Base-by-base conservation (phyloP, 2,329 filamentous ascomycete species). In the Zasmidium cellare region DNA sequence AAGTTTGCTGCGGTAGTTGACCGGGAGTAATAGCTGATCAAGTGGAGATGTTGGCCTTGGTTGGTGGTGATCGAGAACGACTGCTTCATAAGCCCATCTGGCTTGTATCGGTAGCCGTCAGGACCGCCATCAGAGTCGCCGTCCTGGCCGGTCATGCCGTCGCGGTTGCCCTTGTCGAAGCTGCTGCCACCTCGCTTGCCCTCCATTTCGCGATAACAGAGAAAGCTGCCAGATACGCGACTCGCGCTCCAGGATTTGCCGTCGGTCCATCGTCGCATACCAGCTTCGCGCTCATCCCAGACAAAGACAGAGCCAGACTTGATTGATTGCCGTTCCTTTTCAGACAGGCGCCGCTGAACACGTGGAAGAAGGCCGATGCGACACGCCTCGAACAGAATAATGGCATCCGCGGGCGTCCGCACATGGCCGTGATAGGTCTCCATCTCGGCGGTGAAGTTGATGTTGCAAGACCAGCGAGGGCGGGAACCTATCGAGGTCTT, bases 221-320 rank as follows among this genome's bases (percentile, higher is more conserved):
- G 77, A 74, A 99, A 99, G 78, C 94, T 97, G 52, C 94, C 94
- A 0, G 93, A 97, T 0, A 99, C 94, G 62, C 94, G 86, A 77
- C 93, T 97, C 31, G 94, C 94, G 71, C 93, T 97, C 94, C 94
- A 99, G 35, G 93, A 97, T 75, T 99, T 99, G 56, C 94, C 94
- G 69, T 99, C 94, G 0, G 94, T 99, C 94, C 94, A 99, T 75
- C 94, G 83, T 70, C 94, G 85, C 94, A 99, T 99, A 65, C 94
- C 94, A 11, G 94, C 94, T 79, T 99, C 94, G 67, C 93, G 83
- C 80, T 99, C 94, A 75, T 99, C 94, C 94, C 94, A 99, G n/a
- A 99, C 94, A 70, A 97, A 99, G 2, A 99, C 93, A 0, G 94
- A 99, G 46, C 94, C 94, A 0, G 93, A 96, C 71, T 91, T 88